phyloP scores from a whole-genome alignment of 2,329 filamentous ascomycete genomes.

The Cadophora gregata region DNA sequence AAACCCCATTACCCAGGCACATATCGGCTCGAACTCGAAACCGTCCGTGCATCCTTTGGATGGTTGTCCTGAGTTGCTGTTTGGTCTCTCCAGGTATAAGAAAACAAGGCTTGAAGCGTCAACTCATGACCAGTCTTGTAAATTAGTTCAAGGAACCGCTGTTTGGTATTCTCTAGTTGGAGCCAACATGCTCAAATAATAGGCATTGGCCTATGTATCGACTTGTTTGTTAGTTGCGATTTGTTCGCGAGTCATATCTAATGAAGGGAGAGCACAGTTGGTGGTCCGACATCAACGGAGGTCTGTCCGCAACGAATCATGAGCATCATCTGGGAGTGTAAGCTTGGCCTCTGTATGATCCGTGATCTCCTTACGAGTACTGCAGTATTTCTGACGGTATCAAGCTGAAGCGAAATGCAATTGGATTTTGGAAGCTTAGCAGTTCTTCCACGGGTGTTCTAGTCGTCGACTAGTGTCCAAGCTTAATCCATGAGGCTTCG shows the following conservation, averaged over 20 bases:
- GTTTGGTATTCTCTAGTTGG: background rate
- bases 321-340: background rate
- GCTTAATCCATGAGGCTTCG: constrained; percentile 11
- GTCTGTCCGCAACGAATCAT: background rate
- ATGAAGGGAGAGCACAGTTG: background rate
- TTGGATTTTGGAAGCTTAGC: background rate
- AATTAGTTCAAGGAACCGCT: background rate
- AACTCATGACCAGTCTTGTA: background rate
- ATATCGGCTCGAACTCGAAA: background rate
- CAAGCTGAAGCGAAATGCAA: background rate
- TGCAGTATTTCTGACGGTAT: background rate
- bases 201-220: background rate
- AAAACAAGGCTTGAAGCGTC: background rate
- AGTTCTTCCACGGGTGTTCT: constrained; percentile 4
- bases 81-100: background rate
- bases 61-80: background rate
- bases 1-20: background rate
- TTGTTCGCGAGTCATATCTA: background rate
- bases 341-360: background rate
- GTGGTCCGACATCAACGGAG: background rate
- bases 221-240: background rate
- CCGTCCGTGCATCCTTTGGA: background rate
- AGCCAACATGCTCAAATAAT: background rate
- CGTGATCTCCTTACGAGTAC: background rate
- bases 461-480: background rate